phyloP scores from a whole-genome alignment of 352 stramenopile species.

The Pythium sp. region DNA sequence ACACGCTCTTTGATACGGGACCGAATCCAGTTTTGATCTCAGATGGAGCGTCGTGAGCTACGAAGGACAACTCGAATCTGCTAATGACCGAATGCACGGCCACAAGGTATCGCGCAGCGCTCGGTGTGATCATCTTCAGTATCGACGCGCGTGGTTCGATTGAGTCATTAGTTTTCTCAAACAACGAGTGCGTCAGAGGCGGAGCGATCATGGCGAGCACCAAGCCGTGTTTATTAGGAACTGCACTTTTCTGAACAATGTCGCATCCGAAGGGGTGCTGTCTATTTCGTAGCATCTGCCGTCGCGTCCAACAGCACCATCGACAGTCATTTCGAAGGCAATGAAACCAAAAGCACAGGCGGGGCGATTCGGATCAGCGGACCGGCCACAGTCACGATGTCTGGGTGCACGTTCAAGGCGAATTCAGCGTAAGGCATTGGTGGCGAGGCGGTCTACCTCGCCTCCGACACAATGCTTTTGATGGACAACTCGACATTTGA shows the following conservation, averaged over 20 bases:
- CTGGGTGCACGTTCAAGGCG: background rate
- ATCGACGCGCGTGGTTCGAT: conserved; percentile 12
- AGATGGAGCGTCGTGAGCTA: conserved; percentile 14
- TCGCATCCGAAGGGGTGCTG: conserved; percentile 15
- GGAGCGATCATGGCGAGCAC: conserved; percentile 9
- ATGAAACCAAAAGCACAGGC: conserved; percentile 12
- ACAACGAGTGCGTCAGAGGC: conserved; percentile 16
- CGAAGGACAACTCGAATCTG: conserved; percentile 20
- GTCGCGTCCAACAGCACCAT: background rate
- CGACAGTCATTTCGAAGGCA: conserved; percentile 16
- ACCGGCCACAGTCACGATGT: background rate
- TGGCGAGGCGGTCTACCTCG: conserved; percentile 2
- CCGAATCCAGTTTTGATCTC: conserved; percentile 12
- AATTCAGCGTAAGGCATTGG: conserved; percentile 4
- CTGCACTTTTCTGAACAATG: conserved; percentile 15
- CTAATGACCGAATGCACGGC: conserved; percentile 1
- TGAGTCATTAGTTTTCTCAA: conserved; percentile 13
- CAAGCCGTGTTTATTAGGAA: conserved; percentile 12
- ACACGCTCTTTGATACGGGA: conserved; percentile 20
- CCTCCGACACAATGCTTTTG: background rate
- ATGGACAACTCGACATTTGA: conserved; percentile 2
- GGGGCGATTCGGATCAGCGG: conserved; percentile 12
- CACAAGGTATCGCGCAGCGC: conserved; percentile 7
- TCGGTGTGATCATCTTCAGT: conserved; percentile 8
- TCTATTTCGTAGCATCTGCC: conserved; percentile 5